Conservation (phyloP, 2,329 filamentous ascomycete species). For the Trichoderma guizhouense region DNA sequence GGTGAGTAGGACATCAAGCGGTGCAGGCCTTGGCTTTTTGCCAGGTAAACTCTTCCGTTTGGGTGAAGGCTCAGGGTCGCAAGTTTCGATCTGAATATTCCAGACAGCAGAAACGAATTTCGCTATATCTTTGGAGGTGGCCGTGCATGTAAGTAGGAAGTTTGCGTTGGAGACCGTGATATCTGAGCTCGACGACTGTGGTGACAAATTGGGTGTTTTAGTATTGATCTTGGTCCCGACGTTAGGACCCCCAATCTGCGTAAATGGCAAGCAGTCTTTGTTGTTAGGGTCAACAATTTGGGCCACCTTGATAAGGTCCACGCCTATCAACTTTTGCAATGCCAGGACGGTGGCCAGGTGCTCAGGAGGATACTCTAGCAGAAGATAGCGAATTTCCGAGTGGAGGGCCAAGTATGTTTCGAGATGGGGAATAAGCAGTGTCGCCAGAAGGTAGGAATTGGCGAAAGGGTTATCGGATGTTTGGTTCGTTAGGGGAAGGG, state of each 20-base stretch:
- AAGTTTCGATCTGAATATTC: conserved; percentile 36
- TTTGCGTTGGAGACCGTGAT: conserved; percentile 50
- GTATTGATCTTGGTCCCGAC: conserved; percentile 28
- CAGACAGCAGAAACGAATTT: conserved; percentile 53
- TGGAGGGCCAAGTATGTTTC: conserved; percentile 57
- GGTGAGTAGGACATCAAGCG: conserved; percentile 30
- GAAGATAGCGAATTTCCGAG: conserved; percentile 50
- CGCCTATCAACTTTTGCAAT: conserved; percentile 55
- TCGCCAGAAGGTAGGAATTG: conserved; percentile 53
- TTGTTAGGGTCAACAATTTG: conserved; percentile 50
- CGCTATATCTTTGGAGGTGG: conserved; percentile 51
- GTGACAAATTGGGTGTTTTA: conserved; percentile 24
- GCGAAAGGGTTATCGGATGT: conserved; percentile 53
- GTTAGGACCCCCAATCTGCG: conserved; percentile 37
- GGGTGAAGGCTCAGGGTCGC: conserved; percentile 41
- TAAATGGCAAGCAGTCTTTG: conserved; percentile 37
- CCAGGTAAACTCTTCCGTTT: conserved; percentile 24
- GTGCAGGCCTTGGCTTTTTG: conserved; percentile 26
- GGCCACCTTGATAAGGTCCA: conserved; percentile 55
- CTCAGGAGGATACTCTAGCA: conserved; percentile 57
- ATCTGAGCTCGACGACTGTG: conserved; percentile 27
- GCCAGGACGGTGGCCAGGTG: conserved; percentile 56
- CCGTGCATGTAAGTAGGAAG: conserved; percentile 54
- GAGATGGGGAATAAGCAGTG: conserved; percentile 57
- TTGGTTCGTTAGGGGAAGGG: conserved; percentile 49